Evolutionary conservation across 163 green algal genomes (phyloP), one percentile per base, ranked within the genome.

Genomic region (Chlamydomonas reinhardtii): DNA sequence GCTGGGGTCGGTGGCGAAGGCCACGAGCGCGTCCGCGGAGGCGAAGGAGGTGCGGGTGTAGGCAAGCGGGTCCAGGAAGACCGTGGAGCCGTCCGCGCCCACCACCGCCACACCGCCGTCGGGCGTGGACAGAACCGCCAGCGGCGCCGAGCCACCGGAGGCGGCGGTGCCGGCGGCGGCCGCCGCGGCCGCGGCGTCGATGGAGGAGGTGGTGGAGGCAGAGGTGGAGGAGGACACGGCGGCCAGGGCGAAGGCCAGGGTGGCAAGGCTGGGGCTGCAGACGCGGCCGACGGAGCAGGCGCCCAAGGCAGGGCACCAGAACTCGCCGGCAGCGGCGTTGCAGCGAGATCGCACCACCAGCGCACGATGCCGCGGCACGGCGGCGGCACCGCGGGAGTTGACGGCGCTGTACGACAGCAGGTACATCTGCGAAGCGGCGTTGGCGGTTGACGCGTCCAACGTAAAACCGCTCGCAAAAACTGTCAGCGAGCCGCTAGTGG

Each of bases 321-420:
- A 83, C 62, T 88, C 83, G 24, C 71, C 72, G 39, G 39, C 59
- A 3, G 61, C 71, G 22, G 62, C 39, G 37, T 72, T 16, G 48
- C 83, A 88, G 24, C 83, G 83, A 2, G 73, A 65, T 25, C 54
- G 52, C 2, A 88, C 73, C 20, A 83, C 48, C 12, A 88, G 73
- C n/a, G 83, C 62, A 31, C 83, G 83, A 65, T 82, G 54, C 34
- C 73, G 64, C 32, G 83, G 73, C 15, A 74, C n/a, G 48, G 73
- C 73, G 16, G 83, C 64, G 9, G 27, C 24, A 52, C 61, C 64
- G 19, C 73, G 59, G 31, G 48, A 59, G 64, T 83, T 83, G 25
- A 80, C 73, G 48, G 73, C 73, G 32, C 54, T 88, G 73, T 88
- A 88, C 24, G 73, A 56, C 24, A 88, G 48, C 29, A 88, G 65